Base-by-base conservation (phyloP, 768 basidiomycete species). In the Hydnomerulius pinastri region DNA sequence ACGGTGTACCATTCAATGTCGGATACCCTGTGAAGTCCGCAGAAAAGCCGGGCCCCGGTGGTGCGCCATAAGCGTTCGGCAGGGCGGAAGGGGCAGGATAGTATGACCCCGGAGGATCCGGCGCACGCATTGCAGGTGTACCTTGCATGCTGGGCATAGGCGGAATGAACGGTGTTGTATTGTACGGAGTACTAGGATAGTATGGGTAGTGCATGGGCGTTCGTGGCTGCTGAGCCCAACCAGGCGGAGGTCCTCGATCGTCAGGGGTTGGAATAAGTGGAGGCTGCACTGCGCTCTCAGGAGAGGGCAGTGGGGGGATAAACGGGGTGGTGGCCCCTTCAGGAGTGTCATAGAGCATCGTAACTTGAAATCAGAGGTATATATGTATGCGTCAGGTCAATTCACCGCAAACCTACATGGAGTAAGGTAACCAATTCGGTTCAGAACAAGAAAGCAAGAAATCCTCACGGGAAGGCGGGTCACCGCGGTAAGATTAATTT, bases 111-210 rank as follows among this genome's bases (percentile, higher is more conserved):
- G 64, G 67, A n/a, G 62, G 56, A 0, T 69, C 68, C 4, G n/a
- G n/a, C n/a, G 40, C 2, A 6, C 61, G 66, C 32, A 51, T 29
- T n/a, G 55, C 55, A 17, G 64, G 67, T 13, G 63, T 66, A 10
- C 50, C 42, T 15, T 68, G 62, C 15, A 58, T 12, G 32, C 59
- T 67, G 6, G 65, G 66, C 53, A 64, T 61, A 10, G 58, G 55
- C 2, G 75, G 75, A 21, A 77, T 71, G 43, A 71, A 76, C 1
- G 72, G 72, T 6, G 70, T 68, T 3, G 59, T 43, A 30, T 67
- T 71, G 29, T 71, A 73, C 4, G 75, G 75, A 12, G 74, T 68
- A 13, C 54, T 49, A 1, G 73, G 70, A 47, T 76, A 76, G 29
- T 61, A 64, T 9, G 76, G 73, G 47, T 74, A 77, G 38, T 61